These are phyloP conservation scores for Malus sylvestris DNA, from an alignment of 306 rosid genomes.

Conservation along the genomic window DNA sequence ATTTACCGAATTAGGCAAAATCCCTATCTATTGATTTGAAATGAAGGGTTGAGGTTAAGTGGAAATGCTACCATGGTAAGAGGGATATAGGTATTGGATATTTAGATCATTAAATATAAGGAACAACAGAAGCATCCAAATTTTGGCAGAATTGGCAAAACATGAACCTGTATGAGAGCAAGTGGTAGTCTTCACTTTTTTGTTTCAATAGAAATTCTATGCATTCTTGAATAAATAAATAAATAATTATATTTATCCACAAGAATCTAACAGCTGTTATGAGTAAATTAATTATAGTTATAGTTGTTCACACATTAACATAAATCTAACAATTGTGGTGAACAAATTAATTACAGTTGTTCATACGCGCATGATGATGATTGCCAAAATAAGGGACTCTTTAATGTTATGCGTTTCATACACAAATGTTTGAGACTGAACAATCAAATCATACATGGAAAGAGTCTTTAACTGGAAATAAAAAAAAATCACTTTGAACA, in stretches of 20 bases:
- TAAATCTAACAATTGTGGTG: not conserved
- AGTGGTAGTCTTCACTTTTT: not conserved
- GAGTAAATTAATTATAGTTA: not conserved
- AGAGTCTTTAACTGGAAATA: not conserved
- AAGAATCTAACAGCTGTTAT: not conserved
- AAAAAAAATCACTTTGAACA: not conserved
- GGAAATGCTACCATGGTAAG: not conserved
- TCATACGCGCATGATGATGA: too few species aligned
- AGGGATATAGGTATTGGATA: not conserved
- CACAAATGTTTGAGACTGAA: not conserved
- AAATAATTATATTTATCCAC: not conserved
- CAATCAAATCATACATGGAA: not conserved
- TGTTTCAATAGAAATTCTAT: not conserved
- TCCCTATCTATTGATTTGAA: not conserved
- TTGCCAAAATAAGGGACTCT: too few species aligned
- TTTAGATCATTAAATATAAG: not conserved
- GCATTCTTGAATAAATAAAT: not conserved
- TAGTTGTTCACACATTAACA: not conserved
- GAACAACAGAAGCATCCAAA: not conserved
- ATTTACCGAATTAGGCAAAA: not conserved
- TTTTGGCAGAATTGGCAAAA: not conserved
- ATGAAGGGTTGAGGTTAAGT: not conserved
- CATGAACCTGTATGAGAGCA: not conserved
- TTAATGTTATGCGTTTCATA: not conserved
- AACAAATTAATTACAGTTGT: too few species aligned